These are phyloP conservation scores for Pelargonium nanum DNA, from an alignment of 345 rosid species.

Conservation along the genomic window DNA sequence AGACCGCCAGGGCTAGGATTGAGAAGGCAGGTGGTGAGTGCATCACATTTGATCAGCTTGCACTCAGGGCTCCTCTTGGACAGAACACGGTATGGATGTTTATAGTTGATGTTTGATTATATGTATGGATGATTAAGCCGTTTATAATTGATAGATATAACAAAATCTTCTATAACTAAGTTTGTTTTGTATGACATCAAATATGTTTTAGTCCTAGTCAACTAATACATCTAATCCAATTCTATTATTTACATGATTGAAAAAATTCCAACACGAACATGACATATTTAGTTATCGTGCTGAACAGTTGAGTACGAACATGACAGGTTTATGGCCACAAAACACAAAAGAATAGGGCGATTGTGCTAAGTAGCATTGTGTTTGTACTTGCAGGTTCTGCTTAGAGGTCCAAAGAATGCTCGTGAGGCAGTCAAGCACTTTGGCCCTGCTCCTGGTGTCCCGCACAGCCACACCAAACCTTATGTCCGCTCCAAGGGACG, in stretches of 20 bases:
- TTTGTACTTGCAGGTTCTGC: conserved; percentile 45
- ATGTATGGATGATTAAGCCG: too few species aligned
- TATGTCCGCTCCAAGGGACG: conserved; percentile 83
- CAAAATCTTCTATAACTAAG: too few species aligned
- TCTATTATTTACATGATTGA: neutral
- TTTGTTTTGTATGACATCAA: too few species aligned
- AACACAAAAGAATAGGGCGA: too few species aligned
- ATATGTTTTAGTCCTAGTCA: too few species aligned
- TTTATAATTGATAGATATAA: too few species aligned
- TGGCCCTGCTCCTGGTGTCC: conserved; percentile 97
- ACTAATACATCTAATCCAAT: too few species aligned
- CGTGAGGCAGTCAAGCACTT: conserved; percentile 98
- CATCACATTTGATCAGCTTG: conserved; percentile 85
- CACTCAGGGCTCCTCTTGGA: conserved; percentile 83
- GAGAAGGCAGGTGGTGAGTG: conserved; percentile 98
- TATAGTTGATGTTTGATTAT: too few species aligned
- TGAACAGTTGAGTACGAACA: too few species aligned
- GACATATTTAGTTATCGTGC: too few species aligned
- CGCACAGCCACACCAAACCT: conserved; percentile 83
- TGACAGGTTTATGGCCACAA: too few species aligned
- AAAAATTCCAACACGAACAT: too few species aligned
- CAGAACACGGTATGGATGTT: conserved; percentile 63
- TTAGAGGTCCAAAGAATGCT: conserved; percentile 89
- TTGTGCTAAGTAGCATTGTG: neutral
- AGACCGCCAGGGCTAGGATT: conserved; percentile 84